These are phyloP conservation scores for Mitragyna speciosa DNA, from an alignment of 257 asterid species.

Conservation along the genomic window DNA sequence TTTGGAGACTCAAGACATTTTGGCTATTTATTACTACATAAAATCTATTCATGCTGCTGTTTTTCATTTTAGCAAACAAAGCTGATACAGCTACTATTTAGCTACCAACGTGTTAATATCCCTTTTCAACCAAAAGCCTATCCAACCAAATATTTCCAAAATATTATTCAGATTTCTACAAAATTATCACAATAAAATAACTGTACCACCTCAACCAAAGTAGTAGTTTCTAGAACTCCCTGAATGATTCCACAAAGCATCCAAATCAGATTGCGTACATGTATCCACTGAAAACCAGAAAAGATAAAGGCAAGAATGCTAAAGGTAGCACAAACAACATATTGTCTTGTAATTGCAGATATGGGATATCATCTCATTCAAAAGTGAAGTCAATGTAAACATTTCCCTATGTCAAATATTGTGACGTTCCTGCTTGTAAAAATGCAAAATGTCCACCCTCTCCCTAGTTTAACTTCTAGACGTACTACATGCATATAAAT, in stretches of 20 bases:
- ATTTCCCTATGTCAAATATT: slow-evolving; percentile 1
- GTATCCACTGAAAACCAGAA: neutral
- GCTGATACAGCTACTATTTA: no score
- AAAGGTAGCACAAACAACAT: neutral
- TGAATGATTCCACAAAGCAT: neutral
- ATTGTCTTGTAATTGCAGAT: no score
- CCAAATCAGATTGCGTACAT: neutral
- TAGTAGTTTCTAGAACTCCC: neutral
- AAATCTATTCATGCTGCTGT: neutral
- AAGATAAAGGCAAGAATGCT: neutral
- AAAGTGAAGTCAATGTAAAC: slow-evolving; percentile 2
- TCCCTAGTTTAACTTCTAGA: neutral
- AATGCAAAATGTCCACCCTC: neutral
- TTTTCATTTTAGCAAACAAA: neutral
- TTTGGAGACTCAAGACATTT: neutral
- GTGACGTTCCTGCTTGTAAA: slow-evolving; percentile 2
- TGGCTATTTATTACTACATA: neutral
- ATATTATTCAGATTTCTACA: neutral
- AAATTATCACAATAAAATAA: neutral
- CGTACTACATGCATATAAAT: slow-evolving; percentile 15
- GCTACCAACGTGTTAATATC: neutral
- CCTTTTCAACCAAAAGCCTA: neutral
- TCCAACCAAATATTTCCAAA: neutral
- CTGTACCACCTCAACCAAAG: neutral
- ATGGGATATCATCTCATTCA: neutral